Conservation (phyloP, 345 rosid genomes). For the Syzygium jambos region DNA sequence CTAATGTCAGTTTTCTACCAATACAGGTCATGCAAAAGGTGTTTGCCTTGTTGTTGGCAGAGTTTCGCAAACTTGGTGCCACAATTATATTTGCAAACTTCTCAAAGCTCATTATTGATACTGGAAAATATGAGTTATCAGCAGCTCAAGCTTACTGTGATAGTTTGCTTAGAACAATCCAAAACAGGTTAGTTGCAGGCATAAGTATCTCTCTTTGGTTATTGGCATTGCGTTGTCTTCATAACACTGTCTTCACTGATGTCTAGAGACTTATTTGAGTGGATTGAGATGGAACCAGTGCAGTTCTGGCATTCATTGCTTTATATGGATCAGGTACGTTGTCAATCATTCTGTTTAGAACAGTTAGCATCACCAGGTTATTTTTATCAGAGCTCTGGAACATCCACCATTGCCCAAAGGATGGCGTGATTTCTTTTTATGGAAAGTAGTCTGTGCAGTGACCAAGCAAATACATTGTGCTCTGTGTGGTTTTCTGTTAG, state of each 20-base stretch:
- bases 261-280: slow-evolving; percentile 72
- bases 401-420: background rate
- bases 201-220: background rate
- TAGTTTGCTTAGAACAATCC: slow-evolving; percentile 76
- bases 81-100: slow-evolving; percentile 82
- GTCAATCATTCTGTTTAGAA: background rate
- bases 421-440: background rate
- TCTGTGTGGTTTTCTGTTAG: background rate
- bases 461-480: background rate
- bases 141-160: slow-evolving; percentile 84
- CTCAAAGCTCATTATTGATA: slow-evolving; percentile 80
- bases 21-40: slow-evolving; percentile 92
- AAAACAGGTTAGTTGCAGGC: slow-evolving; percentile 43
- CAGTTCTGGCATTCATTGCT: slow-evolving; percentile 90
- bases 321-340: slow-evolving; percentile 90
- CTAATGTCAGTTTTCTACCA: background rate
- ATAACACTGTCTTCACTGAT: slow-evolving; percentile 8
- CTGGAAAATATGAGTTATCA: slow-evolving; percentile 61
- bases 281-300: slow-evolving; percentile 79
- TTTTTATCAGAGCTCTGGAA: background rate
- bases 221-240: background rate
- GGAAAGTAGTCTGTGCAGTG: background rate
- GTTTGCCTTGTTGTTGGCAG: slow-evolving; percentile 87
- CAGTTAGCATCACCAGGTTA: background rate
- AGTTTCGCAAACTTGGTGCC: slow-evolving; percentile 91